Evolutionary conservation across 2,329 filamentous ascomycete species (phyloP), one percentile per base, ranked within the genome.

Genomic region (Cryphonectria parasitica): DNA sequence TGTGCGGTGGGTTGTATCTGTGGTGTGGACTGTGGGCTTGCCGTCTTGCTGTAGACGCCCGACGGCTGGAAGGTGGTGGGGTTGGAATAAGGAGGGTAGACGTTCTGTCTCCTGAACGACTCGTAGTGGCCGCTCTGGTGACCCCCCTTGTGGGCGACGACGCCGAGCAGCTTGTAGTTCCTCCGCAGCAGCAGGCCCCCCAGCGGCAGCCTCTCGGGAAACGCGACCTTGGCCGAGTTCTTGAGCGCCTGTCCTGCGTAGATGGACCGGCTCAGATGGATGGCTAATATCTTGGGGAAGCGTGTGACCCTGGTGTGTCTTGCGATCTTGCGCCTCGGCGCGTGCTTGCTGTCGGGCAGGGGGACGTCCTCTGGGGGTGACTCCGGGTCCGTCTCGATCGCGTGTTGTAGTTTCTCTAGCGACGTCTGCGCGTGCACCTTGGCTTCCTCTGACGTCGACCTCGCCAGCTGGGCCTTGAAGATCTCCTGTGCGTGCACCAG

Each of bases 121-220:
- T 99, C 96, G 82, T 99, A 99, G 78, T 99, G 96, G 0, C 96
- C 96, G 76, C 94, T 97, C 77, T 97, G 91, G 79, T 99, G 96
- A 73, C 93, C 97, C 52, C 96, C 96, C 77, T 97, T 97, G 79
- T 99, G 96, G 31, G 93, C 97, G 49, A 99, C 94, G 49, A 97
- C 89, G 17, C 92, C 94, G 0, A 97, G 87, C 6, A 99, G 85
- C 76, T 91, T 93, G 81, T 98, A 99, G 78, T 88, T 91, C 74
- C 90, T 92, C 77, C 92, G 90, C 69, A 92, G 88, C 60, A 96
- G 82, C 34, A 98, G 83, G 0, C 94, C 90, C 0, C 96, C 96
- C 3, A 99, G 83, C 0, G 92, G 89, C 2, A 99, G 81, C n/a
- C 87, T 87, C 80, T 98, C 95, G 0, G 95, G 95, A 76, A 98